Conservation (phyloP, 352 stramenopile species). For the Phytophthora fragariaefolia region DNA sequence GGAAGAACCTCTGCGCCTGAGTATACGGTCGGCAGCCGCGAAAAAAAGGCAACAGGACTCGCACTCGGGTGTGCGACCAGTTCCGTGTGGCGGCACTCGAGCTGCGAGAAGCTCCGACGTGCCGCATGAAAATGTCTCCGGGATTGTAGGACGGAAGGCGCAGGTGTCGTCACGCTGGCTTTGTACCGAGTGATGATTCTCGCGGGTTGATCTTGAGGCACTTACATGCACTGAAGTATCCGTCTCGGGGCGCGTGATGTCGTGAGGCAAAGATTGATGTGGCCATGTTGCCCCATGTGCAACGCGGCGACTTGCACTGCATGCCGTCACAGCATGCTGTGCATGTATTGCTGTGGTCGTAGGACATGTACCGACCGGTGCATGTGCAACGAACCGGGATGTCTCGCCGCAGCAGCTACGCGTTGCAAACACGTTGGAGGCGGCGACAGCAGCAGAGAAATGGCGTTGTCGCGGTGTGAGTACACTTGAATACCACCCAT, state of each 20-base stretch:
- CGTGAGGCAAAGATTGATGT: neutral
- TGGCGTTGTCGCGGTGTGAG: slow-evolving; percentile 1
- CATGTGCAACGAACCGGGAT: neutral
- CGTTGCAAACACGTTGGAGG: neutral
- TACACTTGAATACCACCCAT: slow-evolving; percentile 1
- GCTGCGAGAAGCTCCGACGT: slow-evolving; percentile 2
- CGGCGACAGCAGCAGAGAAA: slow-evolving; percentile 4
- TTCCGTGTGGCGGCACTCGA: neutral
- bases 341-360: no score
- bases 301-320: no score
- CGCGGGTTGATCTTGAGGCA: no score
- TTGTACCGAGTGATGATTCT: neutral
- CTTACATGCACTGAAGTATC: no score
- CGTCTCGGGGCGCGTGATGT: no score
- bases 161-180: slow-evolving; percentile 2
- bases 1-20: no score
- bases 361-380: neutral
- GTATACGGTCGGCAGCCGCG: no score
- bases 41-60: no score
- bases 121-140: neutral
- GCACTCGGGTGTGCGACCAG: no score
- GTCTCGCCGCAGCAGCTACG: neutral
- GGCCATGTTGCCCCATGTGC: neutral
- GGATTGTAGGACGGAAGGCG: no score
- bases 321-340: no score